Conservation (phyloP, 495 filamentous ascomycete genomes). For the Clavariopsis aquatica region DNA sequence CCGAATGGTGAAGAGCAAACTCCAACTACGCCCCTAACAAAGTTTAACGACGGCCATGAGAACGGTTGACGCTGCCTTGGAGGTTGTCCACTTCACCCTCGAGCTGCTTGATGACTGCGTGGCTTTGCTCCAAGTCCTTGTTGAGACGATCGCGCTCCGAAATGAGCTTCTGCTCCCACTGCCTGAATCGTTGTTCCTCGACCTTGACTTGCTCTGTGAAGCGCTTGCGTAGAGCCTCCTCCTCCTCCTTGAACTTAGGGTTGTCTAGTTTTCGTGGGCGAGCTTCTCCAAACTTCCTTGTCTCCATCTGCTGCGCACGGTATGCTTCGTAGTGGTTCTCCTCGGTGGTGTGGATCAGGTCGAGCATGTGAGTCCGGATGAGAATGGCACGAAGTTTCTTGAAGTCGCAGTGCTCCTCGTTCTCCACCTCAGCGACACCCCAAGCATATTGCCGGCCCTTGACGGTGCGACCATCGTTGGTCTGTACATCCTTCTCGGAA, state of each 20-base stretch:
- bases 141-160: conserved; percentile 96
- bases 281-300: conserved; percentile 97
- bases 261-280: conserved; percentile 97
- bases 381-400: conserved; percentile 99
- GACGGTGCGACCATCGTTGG: conserved; percentile 87
- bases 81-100: conserved; percentile 90
- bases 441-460: conserved; percentile 99
- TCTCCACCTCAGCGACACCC: conserved; percentile 99
- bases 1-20: conserved; percentile 12
- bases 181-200: conserved; percentile 96
- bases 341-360: conserved; percentile 98
- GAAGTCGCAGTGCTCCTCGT: conserved; percentile 99
- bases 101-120: conserved; percentile 93
- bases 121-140: conserved; percentile 97
- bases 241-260: conserved; percentile 99
- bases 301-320: conserved; percentile 99
- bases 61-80: conserved; percentile 89
- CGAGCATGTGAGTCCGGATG: conserved; percentile 99
- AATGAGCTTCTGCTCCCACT: conserved; percentile 99
- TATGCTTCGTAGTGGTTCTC: conserved; percentile 99
- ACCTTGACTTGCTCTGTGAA: conserved; percentile 99
- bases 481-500: conserved; percentile 98
- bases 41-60: conserved; percentile 88
- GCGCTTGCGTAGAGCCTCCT: conserved; percentile 94
- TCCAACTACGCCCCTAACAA: conserved; percentile 5